phyloP scores from a whole-genome alignment of 495 filamentous ascomycete genomes.

The Aspergillus heteromorphus region DNA sequence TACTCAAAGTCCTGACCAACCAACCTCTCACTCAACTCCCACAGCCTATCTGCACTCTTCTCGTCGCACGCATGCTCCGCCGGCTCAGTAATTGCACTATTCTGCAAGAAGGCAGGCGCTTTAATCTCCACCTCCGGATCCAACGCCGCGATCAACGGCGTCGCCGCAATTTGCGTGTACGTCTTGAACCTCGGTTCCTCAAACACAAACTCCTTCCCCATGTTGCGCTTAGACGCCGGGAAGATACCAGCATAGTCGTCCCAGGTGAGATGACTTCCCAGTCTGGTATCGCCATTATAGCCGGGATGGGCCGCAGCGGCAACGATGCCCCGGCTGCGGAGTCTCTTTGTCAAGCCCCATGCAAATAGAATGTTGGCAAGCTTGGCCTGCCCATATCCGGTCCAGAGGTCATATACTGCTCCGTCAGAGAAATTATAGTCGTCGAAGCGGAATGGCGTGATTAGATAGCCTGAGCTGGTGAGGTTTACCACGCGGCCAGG shows the following conservation, averaged over 20 bases:
- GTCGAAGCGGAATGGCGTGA: background rate
- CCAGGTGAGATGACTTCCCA: background rate
- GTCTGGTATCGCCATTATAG: background rate
- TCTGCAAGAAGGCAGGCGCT: background rate
- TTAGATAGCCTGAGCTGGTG: background rate
- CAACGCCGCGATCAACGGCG: background rate
- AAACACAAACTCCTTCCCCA: background rate
- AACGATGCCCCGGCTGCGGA: background rate
- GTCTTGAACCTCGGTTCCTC: background rate
- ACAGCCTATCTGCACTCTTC: background rate
- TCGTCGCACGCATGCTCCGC: background rate
- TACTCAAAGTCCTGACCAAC: constrained; percentile 1
- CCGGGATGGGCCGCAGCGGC: background rate
- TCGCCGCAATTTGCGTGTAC: background rate
- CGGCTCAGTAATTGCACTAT: background rate
- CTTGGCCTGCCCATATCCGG: background rate
- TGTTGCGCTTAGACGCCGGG: background rate
- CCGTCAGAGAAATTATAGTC: background rate
- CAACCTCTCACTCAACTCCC: constrained; percentile 1
- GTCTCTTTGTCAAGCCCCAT: background rate
- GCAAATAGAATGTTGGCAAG: background rate
- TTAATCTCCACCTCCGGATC: background rate
- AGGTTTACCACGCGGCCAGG: background rate
- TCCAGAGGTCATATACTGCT: background rate
- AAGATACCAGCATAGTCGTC: background rate